Base-by-base conservation (phyloP, 2,329 filamentous ascomycete genomes). In the Colletotrichum australisinense region DNA sequence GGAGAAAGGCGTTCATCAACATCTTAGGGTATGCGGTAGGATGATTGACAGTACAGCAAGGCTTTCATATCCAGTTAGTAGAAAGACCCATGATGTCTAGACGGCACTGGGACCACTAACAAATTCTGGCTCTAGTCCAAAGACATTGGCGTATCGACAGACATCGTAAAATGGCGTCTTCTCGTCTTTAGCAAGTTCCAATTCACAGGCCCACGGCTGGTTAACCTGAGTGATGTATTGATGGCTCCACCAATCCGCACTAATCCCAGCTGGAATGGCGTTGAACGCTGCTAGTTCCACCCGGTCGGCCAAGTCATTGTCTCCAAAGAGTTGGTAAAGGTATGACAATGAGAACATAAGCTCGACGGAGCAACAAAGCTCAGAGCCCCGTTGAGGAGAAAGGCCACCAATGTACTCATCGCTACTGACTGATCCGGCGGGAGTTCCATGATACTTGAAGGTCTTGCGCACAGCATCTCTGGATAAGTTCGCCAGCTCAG, bases 21-120 rank as follows among this genome's bases (percentile, higher is more conserved):
- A 88, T 90, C 75, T 90, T 90, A 0, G 89, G 88, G 73, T 86
- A 89, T 9, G 86, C 89, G 76, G 90, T 88, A 1, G 85, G 86
- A 75, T 90, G 87, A 70, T 91, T 91, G 72, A 91, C 89, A 1
- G 88, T 89, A 75, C 89, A 91, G 79, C 88, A 91, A 1, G 86
- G 86, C 58, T 82, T 67, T 57, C 14, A 11, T 42, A 19, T 19
- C 16, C 38, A 3, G 38, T 42, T 7, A 42, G 38, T 19, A 7
- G 1, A 42, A 42, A 42, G 38, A 8, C 38, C 38, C 38, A 42
- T 19, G 9, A 42, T 42, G 38, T 42, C 3, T 32, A 53, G 11
- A 19, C 16, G 12, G n/a, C n/a, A n/a, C n/a, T n/a, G n/a, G n/a
- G 4, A n/a, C 4, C n/a, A 64, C 73, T 64, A 42, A 76, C 75